These are phyloP conservation scores for Tetradesmus obliquus DNA, from an alignment of 139 green algal genomes.

Conservation along the genomic window DNA sequence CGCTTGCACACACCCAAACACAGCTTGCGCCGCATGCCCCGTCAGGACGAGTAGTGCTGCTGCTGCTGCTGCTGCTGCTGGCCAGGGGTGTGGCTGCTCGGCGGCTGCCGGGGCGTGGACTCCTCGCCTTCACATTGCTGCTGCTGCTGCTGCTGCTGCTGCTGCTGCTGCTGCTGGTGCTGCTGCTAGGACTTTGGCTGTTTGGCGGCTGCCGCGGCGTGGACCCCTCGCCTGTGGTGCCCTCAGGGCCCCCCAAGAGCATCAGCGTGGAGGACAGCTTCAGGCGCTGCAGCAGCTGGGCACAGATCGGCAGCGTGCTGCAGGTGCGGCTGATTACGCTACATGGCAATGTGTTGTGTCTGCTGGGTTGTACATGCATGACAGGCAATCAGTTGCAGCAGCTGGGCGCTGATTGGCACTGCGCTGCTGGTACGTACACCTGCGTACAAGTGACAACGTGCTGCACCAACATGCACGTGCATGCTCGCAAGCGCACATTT, in stretches of 20 bases:
- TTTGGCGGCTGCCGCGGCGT: conserved; percentile 40
- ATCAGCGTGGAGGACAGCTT: conserved; percentile 87
- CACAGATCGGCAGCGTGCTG: conserved; percentile 55
- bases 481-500: too few species aligned
- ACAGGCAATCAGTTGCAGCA: neutral
- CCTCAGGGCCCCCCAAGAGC: conserved; percentile 67
- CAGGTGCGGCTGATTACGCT: conserved; percentile 14
- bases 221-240: conserved; percentile 69
- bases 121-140: neutral
- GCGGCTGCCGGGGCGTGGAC: too few species aligned
- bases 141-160: neutral
- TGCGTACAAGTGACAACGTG: neutral
- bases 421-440: neutral
- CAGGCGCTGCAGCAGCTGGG: conserved; percentile 59
- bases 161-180: neutral
- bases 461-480: too few species aligned
- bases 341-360: neutral
- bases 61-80: too few species aligned
- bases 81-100: too few species aligned
- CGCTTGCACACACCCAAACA: too few species aligned
- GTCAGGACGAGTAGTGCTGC: too few species aligned
- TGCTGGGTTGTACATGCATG: neutral
- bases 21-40: too few species aligned
- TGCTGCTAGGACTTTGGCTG: neutral
- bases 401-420: neutral